A percentile compares a stretch with the other conserved stretches of the same genome.
These are phyloP conservation scores for Alternaria arborescens DNA, from an alignment of 2,329 filamentous ascomycete genomes.

Conservation along the genomic window DNA sequence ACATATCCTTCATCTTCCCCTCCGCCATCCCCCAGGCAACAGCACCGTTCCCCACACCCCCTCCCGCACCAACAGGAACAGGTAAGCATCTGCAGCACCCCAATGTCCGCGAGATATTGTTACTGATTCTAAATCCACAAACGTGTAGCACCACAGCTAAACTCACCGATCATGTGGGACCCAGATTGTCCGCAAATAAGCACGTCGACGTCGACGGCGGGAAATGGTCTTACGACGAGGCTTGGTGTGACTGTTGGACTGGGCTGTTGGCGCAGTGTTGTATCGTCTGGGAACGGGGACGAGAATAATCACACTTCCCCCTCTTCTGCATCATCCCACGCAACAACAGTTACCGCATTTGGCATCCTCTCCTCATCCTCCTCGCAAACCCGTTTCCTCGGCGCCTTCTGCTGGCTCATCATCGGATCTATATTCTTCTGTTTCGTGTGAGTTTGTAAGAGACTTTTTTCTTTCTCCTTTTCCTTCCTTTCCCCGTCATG, in stretches of 20 bases:
- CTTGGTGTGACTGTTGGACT: rapidly evolving
- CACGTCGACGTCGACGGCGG: rapidly evolving
- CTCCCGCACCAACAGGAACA: not conserved
- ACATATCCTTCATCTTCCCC: not conserved
- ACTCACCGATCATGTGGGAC: not conserved
- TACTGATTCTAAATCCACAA: no score
- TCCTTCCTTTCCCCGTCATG: no score
- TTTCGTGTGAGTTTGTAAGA: no score
- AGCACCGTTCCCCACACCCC: not conserved
- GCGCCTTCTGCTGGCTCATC: no score
- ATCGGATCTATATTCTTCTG: no score
- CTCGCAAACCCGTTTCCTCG: no score
- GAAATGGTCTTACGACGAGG: rapidly evolving
- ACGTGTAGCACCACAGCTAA: no score
- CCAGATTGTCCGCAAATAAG: not conserved
- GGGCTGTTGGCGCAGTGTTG: not conserved
- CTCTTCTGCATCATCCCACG: not conserved
- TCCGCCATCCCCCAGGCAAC: not conserved
- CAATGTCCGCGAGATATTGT: not conserved
- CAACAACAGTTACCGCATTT: not conserved
- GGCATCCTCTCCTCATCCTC: not conserved
- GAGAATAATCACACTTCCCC: no score
- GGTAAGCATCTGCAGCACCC: not conserved
- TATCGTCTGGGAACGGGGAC: not conserved
- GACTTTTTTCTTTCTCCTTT: no score